Evolutionary conservation across 495 filamentous ascomycete genomes (phyloP).

Genomic region (Daldinia bambusicola): DNA sequence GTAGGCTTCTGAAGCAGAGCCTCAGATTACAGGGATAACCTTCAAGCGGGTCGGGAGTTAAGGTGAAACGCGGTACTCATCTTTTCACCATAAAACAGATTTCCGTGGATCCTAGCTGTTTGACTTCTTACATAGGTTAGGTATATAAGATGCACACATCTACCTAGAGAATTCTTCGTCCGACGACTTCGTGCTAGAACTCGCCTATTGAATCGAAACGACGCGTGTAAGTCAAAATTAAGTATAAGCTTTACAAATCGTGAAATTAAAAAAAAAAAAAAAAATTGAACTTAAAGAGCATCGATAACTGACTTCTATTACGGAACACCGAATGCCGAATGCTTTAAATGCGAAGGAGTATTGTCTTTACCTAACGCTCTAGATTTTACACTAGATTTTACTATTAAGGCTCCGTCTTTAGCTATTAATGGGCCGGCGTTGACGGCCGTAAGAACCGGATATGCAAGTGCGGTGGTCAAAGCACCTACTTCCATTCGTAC

Average conservation of each 20-base stretch:
- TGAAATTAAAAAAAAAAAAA: neutral
- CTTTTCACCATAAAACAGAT: neutral
- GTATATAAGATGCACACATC: neutral
- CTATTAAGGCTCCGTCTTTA: neutral
- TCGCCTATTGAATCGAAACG: neutral
- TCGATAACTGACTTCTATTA: neutral
- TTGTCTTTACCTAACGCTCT: neutral
- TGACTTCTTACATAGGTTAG: neutral
- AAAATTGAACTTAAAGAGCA: neutral
- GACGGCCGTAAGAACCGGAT: neutral
- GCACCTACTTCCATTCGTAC: neutral
- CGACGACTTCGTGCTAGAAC: no score
- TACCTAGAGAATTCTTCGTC: neutral
- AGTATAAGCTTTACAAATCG: neutral
- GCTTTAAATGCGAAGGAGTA: neutral
- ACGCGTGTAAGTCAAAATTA: neutral
- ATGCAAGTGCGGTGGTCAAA: conserved; percentile 4
- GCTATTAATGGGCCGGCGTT: neutral
- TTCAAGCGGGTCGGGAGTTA: conserved; percentile 19
- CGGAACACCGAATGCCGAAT: neutral
- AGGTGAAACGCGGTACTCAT: conserved; percentile 14
- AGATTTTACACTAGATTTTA: conserved; percentile 2
- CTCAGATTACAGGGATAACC: conserved; percentile 38
- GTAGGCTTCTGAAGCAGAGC: conserved; percentile 39
- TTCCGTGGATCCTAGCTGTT: neutral